Evolutionary conservation across 805 yeast species (phyloP).

Genomic region (Ogataea methanolica): DNA sequence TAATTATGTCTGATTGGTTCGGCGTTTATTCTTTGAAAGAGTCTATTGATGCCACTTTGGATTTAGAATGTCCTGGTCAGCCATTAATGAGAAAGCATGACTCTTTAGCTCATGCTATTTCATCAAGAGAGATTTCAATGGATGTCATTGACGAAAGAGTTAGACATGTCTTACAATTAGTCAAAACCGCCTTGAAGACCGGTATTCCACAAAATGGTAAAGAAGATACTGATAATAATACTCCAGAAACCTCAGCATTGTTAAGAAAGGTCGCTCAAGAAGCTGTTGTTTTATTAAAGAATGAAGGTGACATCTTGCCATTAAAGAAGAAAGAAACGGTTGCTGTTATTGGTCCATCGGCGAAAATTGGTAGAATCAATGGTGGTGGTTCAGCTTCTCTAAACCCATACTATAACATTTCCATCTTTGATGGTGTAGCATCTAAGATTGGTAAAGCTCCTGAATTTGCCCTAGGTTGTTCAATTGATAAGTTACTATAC

Average conservation of each 20-base stretch:
- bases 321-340: constrained; percentile 36
- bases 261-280: constrained; percentile 45
- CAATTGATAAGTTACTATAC: constrained; percentile 14
- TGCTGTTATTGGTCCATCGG: constrained; percentile 61
- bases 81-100: constrained; percentile 40
- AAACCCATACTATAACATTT: constrained; percentile 19
- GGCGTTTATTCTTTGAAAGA: constrained; percentile 49
- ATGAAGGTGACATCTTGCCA: constrained; percentile 44
- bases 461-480: constrained; percentile 33
- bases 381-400: constrained; percentile 62
- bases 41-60: constrained; percentile 52
- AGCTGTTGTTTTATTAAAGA: constrained; percentile 53
- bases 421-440: constrained; percentile 13
- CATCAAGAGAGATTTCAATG: constrained; percentile 36
- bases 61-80: constrained; percentile 68
- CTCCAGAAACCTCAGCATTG: constrained; percentile 41
- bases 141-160: constrained; percentile 45
- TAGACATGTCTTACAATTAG: constrained; percentile 42
- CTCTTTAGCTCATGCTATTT: constrained; percentile 39
- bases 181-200: constrained; percentile 37
- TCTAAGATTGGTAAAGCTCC: constrained; percentile 21
- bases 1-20: constrained; percentile 62
- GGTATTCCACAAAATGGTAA: constrained; percentile 40
- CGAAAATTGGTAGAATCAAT: constrained; percentile 42
- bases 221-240: constrained; percentile 37